Conservation (phyloP, 345 rosid genomes). For the Populus deltoides region DNA sequence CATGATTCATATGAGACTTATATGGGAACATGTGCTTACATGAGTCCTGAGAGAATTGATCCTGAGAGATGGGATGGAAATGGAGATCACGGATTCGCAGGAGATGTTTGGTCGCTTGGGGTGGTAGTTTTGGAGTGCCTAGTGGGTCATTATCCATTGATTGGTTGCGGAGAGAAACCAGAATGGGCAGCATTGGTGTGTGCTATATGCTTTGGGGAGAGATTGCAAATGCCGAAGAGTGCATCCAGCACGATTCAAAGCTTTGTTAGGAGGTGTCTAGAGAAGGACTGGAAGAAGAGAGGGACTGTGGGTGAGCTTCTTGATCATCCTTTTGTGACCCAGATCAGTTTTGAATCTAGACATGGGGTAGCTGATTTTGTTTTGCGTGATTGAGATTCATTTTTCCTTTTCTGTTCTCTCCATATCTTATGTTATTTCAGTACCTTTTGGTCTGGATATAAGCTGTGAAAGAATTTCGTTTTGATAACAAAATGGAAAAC, state of each 20-base stretch:
- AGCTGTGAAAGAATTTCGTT: too few species aligned
- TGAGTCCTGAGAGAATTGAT: slow-evolving; percentile 70
- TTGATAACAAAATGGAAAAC: too few species aligned
- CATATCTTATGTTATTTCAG: too few species aligned
- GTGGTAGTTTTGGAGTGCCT: slow-evolving; percentile 58
- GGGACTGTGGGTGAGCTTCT: slow-evolving; percentile 54
- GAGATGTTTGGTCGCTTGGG: slow-evolving; percentile 68
- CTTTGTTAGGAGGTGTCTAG: slow-evolving; percentile 54
- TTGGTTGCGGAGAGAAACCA: slow-evolving; percentile 45
- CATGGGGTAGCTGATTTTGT: slow-evolving; percentile 7
- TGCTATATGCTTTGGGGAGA: slow-evolving; percentile 52
- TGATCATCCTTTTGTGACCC: slow-evolving; percentile 47
- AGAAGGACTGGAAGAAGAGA: slow-evolving; percentile 64
- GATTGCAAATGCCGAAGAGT: slow-evolving; percentile 41
- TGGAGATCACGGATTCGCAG: slow-evolving; percentile 40
- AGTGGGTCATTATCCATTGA: slow-evolving; percentile 60
- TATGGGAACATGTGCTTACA: slow-evolving; percentile 66
- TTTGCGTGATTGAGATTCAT: not conserved
- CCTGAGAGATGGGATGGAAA: slow-evolving; percentile 50
- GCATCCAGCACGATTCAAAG: slow-evolving; percentile 44
- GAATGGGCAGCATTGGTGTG: slow-evolving; percentile 60
- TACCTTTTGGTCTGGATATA: too few species aligned
- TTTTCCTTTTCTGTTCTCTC: not conserved
- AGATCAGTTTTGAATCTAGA: slow-evolving; percentile 1
- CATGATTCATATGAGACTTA: slow-evolving; percentile 14